Evolutionary conservation across 441 rosid genomes (phyloP).

Genomic region (Flueggea neowawraea): DNA sequence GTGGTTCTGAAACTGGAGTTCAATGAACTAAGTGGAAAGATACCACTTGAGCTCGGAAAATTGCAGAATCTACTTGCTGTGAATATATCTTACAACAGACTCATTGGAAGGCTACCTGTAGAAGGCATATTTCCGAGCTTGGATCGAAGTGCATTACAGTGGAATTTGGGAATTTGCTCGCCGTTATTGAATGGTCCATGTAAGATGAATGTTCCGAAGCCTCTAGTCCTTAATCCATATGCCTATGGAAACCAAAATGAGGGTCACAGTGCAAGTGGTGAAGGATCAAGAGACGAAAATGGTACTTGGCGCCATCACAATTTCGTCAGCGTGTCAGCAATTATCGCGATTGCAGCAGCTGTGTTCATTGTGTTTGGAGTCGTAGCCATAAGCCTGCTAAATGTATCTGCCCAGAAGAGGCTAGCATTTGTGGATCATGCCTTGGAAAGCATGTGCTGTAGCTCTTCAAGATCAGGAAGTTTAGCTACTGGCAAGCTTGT

Average conservation of each 20-base stretch:
- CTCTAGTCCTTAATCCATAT: constrained; percentile 74
- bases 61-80: constrained; percentile 70
- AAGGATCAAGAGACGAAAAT: constrained; percentile 8
- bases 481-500: constrained; percentile 50
- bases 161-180: constrained; percentile 85
- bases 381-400: constrained; percentile 50
- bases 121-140: constrained; percentile 71
- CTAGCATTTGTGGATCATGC: constrained; percentile 70
- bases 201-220: constrained; percentile 74
- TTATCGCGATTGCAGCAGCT: constrained; percentile 82
- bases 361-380: constrained; percentile 64
- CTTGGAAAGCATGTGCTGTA: constrained; percentile 76
- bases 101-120: constrained; percentile 73
- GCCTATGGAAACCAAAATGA: constrained; percentile 32
- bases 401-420: constrained; percentile 60
- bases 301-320: constrained; percentile 25
- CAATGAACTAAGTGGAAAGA: constrained; percentile 71
- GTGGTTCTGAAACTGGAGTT: constrained; percentile 71
- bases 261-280: constrained; percentile 18
- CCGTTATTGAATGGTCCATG: constrained; percentile 87
- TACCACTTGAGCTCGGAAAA: constrained; percentile 67
- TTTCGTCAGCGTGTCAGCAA: constrained; percentile 77
- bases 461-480: constrained; percentile 65
- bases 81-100: constrained; percentile 73
- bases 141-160: constrained; percentile 78